These are phyloP conservation scores for Hyparrhenia diplandra DNA, from an alignment of 176 grass and related monocot genomes.

Conservation along the genomic window DNA sequence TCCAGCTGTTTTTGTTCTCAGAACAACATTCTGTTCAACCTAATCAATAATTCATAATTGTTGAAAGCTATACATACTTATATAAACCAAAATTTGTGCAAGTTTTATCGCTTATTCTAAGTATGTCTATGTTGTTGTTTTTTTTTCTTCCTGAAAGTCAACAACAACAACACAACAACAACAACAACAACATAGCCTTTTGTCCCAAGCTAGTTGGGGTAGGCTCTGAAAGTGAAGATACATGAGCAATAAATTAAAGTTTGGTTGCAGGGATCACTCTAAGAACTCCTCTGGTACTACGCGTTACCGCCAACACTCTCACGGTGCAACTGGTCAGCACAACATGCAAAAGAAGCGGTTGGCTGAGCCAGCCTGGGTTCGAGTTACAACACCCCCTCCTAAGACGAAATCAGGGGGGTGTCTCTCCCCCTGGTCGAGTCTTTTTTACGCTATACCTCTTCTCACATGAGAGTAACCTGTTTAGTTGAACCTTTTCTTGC, in stretches of 20 bases:
- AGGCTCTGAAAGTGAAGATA: not conserved
- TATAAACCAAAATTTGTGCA: slow-evolving; percentile 8
- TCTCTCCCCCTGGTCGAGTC: no score
- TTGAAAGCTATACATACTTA: not conserved
- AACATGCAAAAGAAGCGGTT: no score
- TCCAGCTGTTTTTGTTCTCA: not conserved
- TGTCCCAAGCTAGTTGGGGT: no score
- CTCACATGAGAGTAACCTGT: slow-evolving; percentile 19
- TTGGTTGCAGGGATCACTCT: not conserved
- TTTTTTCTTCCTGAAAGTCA: no score
- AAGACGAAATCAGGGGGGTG: no score
- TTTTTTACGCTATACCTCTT: no score
- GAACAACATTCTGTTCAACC: slow-evolving; percentile 14
- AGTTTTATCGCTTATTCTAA: not conserved
- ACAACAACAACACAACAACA: no score
- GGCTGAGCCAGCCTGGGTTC: no score
- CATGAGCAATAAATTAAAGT: not conserved
- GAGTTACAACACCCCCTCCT: no score
- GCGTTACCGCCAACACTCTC: no score
- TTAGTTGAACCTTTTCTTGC: slow-evolving; percentile 24
- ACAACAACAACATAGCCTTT: no score
- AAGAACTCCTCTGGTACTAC: not conserved
- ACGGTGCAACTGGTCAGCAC: no score
- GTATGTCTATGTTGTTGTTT: not conserved
- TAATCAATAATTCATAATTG: not conserved